Evolutionary conservation across 2,329 filamentous ascomycete species (phyloP), one percentile per base, ranked within the genome.

Genomic region (Cladosporium sp.): DNA sequence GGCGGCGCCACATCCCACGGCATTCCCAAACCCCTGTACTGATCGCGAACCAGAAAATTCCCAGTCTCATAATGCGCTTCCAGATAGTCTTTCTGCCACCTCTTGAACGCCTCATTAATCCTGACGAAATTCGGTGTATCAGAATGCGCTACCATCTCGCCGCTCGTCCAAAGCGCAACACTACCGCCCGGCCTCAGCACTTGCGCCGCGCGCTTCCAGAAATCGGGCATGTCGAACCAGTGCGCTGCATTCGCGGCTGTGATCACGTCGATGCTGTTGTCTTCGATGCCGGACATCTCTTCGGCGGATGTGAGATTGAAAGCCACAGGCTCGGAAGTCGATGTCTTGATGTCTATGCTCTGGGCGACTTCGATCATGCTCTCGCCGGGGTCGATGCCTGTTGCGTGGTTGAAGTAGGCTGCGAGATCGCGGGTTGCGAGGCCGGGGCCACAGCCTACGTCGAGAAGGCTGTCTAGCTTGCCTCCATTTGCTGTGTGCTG

Each of bases 381-480:
- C 16, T 77, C 74, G 2, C 82, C 81, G 0, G 84, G 79, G 67
- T 88, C 86, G 14, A 85, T 69, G 5, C 84, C 86, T 18, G 83
- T 74, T 8, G 77, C 82, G 28, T 77, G 71, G 0, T 71, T 65
- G 70, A 88, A 88, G 36, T 76, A 77, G 0, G 75, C 73, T 0
- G 82, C 80, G 1, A 88, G 77, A 5, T 75, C 76, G 2, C 81
- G 79, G 0, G 79, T 79, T 0, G 81, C 83, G 14, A 74, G 81
- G 4, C 86, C 86, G 0, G 86, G 85, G 0, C 86, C 85, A 70
- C 84, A 87, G 34, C 86, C 86, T 6, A 88, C 74, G 67, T 89
- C 86, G 14, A 86, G 71, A 2, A 74, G 76, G 32, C 76, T 71
- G 26, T 88, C 85, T 13, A 86, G 70, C 2, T 74, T 76, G 32